Evolutionary conservation across 305 asterid genomes (phyloP), one percentile per base, ranked within the genome.

Genomic region (Fraxinus latifolia): DNA sequence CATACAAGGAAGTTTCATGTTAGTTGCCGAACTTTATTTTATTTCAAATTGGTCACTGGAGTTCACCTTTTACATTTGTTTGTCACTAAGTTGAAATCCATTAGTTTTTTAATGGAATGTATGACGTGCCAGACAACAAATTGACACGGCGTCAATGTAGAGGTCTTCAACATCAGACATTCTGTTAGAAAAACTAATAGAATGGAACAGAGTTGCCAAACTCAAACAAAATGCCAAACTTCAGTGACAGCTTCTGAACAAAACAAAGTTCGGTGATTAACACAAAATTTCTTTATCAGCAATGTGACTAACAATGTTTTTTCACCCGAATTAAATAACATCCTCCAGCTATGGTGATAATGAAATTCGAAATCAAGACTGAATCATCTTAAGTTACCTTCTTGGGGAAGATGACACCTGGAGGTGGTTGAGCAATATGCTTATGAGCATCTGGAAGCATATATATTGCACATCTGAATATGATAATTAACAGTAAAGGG

Each of bases 361-460:
- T n/a, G 11, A 65, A n/a, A 53, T 70, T 68, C 44, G 39, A 73
- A 60, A 33, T 73, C 33, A 37, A 78, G 44, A 77, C 23, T 67
- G 62, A 37, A 76, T 36, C 9, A 3, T 74, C 25, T 3, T 9
- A 19, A 71, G 3, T 87, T 84, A 95, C 99, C 97, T 90, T 96
- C 88, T 89, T 77, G 0, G 99, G 99, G 86, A 91, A 86, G 55
- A 87, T 74, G 77, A 92, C 98, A 82, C 99, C 99, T 47, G 89
- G 87, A 42, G 91, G 97, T 9, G 99, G 99, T 82, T 90, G 90
- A 68, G 98, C 14, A n/a, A 92, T 91, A 89, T 96, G 99, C 80
- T 83, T 78, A 84, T 93, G 99, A 77, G 79, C 74, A n/a, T 92
- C 97, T 25, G 99, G 99, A 83, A 95, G 97, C 88, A 78, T 87